Evolutionary conservation across 768 basidiomycete species (phyloP).

Genomic region (Suillus decipiens): DNA sequence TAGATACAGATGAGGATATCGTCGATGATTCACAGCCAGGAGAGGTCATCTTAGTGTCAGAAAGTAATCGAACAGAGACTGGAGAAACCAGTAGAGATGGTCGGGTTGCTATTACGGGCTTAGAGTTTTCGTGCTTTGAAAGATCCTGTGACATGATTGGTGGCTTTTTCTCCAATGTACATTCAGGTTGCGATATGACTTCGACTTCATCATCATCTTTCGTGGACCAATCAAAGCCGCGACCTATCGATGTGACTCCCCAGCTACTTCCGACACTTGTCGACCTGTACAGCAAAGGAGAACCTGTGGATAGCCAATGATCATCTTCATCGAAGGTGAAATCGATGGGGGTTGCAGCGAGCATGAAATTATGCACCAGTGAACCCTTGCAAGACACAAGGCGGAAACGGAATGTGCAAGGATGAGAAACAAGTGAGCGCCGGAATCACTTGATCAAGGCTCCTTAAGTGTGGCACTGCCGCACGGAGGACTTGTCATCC

Average conservation of each 20-base stretch:
- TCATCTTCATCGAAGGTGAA: slow-evolving; percentile 70
- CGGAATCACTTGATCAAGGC: slow-evolving; percentile 4
- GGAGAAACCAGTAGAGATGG: slow-evolving; percentile 20
- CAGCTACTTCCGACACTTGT: slow-evolving; percentile 77
- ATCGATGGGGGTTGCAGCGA: slow-evolving; percentile 60
- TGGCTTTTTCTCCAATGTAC: slow-evolving; percentile 14
- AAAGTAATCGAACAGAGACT: slow-evolving; percentile 20
- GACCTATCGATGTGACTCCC: slow-evolving; percentile 83
- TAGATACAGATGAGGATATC: slow-evolving; percentile 29
- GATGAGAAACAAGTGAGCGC: slow-evolving; percentile 6
- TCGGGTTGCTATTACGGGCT: slow-evolving; percentile 13
- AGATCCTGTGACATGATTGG: slow-evolving; percentile 19
- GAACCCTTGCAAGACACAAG: background rate
- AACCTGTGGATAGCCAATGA: slow-evolving; percentile 54
- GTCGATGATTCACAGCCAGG: slow-evolving; percentile 30
- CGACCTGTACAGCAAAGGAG: slow-evolving; percentile 55
- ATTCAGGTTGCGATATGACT: slow-evolving; percentile 8
- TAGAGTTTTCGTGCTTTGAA: slow-evolving; percentile 13
- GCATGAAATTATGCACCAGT: slow-evolving; percentile 40
- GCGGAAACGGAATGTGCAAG: background rate
- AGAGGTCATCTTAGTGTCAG: slow-evolving; percentile 26
- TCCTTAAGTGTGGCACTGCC: background rate
- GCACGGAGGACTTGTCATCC: slow-evolving; percentile 1
- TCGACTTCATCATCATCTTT: slow-evolving; percentile 34
- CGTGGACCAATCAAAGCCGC: slow-evolving; percentile 76